These are phyloP conservation scores for Syncephalastrum sp. DNA, from an alignment of 371 early-diverging fungal genomes.

Conservation along the genomic window DNA sequence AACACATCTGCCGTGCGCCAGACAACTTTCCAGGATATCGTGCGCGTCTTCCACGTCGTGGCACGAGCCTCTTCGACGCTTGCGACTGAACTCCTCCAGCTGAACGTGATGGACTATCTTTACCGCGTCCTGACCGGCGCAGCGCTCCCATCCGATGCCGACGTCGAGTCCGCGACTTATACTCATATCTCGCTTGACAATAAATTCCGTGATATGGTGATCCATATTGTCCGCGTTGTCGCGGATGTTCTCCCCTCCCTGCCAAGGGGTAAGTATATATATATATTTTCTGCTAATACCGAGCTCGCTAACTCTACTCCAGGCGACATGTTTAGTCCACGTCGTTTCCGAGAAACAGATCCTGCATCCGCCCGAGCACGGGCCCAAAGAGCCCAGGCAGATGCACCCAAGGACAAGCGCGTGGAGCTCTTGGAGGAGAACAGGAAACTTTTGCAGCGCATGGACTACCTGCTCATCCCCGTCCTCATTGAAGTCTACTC, in stretches of 20 bases:
- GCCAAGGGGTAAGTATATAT: slow-evolving; percentile 57
- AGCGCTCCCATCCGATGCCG: slow-evolving; percentile 7
- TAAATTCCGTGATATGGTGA: slow-evolving; percentile 43
- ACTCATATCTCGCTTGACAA: slow-evolving; percentile 30
- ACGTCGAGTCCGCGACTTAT: background rate
- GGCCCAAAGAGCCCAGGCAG: slow-evolving; percentile 11
- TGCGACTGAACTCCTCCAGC: slow-evolving; percentile 52
- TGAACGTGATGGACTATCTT: slow-evolving; percentile 55
- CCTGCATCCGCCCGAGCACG: slow-evolving; percentile 26
- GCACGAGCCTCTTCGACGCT: slow-evolving; percentile 64
- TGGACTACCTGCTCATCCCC: slow-evolving; percentile 52
- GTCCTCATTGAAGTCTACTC: slow-evolving; percentile 57
- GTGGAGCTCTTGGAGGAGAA: slow-evolving; percentile 40
- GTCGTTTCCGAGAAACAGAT: slow-evolving; percentile 27
- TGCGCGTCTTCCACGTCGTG: slow-evolving; percentile 61
- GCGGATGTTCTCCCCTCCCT: slow-evolving; percentile 65
- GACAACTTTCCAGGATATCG: slow-evolving; percentile 56
- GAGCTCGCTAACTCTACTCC: background rate
- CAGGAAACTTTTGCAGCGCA: slow-evolving; percentile 31
- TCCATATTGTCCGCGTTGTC: slow-evolving; percentile 40
- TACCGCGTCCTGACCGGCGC: slow-evolving; percentile 60
- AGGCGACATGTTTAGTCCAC: slow-evolving; percentile 35
- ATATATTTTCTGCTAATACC: background rate
- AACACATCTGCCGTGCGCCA: slow-evolving; percentile 43
- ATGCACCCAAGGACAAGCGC: slow-evolving; percentile 21